A percentile compares a stretch with the other conserved stretches of the same genome.
Evolutionary conservation across 192 early-diverging fungal species (phyloP).

Genomic region (Podila horticola): DNA sequence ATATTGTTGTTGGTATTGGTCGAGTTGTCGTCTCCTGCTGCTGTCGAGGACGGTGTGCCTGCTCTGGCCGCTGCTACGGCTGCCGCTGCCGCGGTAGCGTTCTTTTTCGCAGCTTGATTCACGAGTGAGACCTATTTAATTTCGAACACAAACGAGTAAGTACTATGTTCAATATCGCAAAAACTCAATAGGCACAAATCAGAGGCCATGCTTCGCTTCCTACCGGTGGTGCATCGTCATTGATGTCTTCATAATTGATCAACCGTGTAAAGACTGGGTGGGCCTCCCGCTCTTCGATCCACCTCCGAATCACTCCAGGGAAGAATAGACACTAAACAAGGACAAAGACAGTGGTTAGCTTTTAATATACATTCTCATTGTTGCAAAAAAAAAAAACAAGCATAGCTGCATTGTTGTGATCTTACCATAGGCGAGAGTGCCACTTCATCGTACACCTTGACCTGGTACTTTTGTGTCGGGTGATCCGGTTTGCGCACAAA

Average conservation of each 20-base stretch:
- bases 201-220: not conserved
- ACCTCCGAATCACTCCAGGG: conserved; percentile 53
- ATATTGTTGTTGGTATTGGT: conserved; percentile 3
- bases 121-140: conserved; percentile 22
- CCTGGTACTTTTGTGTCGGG: conserved; percentile 75
- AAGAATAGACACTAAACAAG: conserved; percentile 54
- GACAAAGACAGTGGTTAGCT: not conserved
- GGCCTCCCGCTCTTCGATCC: conserved; percentile 41
- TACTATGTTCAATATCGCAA: not conserved
- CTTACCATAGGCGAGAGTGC: conserved; percentile 80
- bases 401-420: not conserved
- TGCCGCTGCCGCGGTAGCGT: conserved; percentile 14
- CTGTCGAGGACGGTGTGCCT: conserved; percentile 28
- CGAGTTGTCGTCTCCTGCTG: conserved; percentile 25
- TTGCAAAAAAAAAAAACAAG: not conserved
- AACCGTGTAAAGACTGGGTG: conserved; percentile 34
- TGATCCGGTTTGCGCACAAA: conserved; percentile 80
- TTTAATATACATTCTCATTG: not conserved
- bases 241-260: conserved; percentile 46
- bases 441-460: conserved; percentile 91
- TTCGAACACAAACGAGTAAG: not conserved
- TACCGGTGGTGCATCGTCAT: conserved; percentile 51
- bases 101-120: conserved; percentile 28
- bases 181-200: not conserved
- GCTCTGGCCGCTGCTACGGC: conserved; percentile 39